Base-by-base conservation (phyloP, 2,329 filamentous ascomycete species). In the Fusarium fracticaudum region DNA sequence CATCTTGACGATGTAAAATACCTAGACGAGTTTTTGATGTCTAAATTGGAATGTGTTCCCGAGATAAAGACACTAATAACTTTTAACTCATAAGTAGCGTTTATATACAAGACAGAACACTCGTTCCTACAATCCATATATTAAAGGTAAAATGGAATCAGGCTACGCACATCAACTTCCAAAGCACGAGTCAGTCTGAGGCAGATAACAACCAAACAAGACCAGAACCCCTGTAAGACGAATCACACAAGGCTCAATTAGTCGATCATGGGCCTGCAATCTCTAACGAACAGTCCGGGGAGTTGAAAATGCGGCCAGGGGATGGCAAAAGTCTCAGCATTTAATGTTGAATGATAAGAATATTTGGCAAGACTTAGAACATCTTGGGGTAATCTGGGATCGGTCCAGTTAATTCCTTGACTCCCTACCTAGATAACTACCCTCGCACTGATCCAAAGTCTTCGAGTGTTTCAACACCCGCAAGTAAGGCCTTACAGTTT, bases 11-110 rank as follows among this genome's bases (percentile, higher is more conserved):
- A 37, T 55, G 31, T 13, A 50, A 63, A 60, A n/a, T 67, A 35
- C 13, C 6, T 35, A 24, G 24, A 51, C 31, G 47, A 64, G 20
- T 29, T n/a, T 47, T 24, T 51, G 15, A 3, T 26, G 33, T 41
- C 29, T 20, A 62, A 68, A 68, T 24, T 38, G 41, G 54, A 47
- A 62, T 68, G 64, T 24, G 22, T 68, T 54, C 35, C 65, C 64
- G 65, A 64, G 50, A 50, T 54, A 47, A 41, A 14, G n/a, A 24
- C 22, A 35, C 45, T 26, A 24, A 60, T n/a, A 65, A 29, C 17
- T 45, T 26, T 26, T 37, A 38, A 35, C 48, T 35, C 22, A 24
- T 35, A 13, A 22, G 26, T 55, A 40, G 14, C 35, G 35, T 29
- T 55, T 22, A 26, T 18, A 22, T 41, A 29, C 26, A 18, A n/a